Evolutionary conservation across 441 rosid species (phyloP).

Genomic region (Corymbia citriodora): DNA sequence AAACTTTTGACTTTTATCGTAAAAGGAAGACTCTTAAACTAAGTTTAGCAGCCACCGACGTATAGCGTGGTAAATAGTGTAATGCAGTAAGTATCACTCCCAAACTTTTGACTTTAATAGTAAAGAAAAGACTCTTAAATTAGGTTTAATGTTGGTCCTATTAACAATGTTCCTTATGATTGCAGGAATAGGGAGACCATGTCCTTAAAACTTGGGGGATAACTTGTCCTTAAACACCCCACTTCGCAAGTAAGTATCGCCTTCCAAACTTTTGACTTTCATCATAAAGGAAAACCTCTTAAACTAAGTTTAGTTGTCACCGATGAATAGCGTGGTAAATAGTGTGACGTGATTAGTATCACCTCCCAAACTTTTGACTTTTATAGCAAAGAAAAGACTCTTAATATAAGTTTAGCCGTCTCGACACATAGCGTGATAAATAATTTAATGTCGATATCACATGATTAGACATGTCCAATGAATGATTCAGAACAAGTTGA

Average conservation of each 20-base stretch:
- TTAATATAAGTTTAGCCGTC: not conserved
- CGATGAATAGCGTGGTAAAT: too few species aligned
- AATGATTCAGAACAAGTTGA: too few species aligned
- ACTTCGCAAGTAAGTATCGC: too few species aligned
- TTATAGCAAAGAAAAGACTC: not conserved
- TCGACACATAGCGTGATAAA: not conserved
- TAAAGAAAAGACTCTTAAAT: not conserved
- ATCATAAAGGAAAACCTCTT: too few species aligned
- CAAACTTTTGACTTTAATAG: not conserved
- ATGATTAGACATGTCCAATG: not conserved
- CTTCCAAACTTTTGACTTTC: too few species aligned
- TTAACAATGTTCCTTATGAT: too few species aligned
- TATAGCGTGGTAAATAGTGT: not conserved
- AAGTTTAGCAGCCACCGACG: not conserved
- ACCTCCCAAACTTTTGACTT: not conserved
- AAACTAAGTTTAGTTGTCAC: too few species aligned
- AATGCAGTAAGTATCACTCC: not conserved
- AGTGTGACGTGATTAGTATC: too few species aligned
- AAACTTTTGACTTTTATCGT: not conserved
- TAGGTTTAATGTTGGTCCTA: not conserved
- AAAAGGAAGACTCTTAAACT: not conserved
- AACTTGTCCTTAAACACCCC: too few species aligned
- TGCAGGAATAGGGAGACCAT: too few species aligned
- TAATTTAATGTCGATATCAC: not conserved
- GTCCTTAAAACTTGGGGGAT: too few species aligned